phyloP scores from a whole-genome alignment of 1,284 basidiomycete genomes.

The Papiliotrema flavescens region DNA sequence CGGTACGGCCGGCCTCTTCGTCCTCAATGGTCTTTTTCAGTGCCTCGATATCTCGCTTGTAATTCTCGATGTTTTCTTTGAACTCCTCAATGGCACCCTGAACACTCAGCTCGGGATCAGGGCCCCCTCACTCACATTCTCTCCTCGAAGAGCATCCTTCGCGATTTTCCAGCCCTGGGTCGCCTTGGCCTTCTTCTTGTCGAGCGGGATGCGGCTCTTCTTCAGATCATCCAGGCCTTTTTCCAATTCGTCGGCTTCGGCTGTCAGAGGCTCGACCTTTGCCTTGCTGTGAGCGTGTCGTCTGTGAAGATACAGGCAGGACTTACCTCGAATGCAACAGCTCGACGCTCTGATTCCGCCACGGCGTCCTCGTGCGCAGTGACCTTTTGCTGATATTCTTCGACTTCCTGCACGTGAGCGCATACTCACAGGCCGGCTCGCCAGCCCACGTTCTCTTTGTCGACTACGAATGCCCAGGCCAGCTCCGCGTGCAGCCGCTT shows the following conservation, averaged over 20 bases:
- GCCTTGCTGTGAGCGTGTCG: no score
- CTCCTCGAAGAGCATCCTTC: neutral
- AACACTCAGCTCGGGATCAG: neutral
- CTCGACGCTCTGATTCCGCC: no score
- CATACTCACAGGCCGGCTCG: no score
- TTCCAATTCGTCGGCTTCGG: slow-evolving; percentile 3
- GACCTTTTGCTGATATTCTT: slow-evolving; percentile 9
- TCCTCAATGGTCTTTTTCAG: slow-evolving; percentile 18
- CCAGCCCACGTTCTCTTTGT: slow-evolving; percentile 60
- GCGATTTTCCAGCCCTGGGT: neutral
- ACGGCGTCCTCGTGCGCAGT: neutral
- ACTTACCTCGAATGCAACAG: no score
- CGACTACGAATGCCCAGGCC: slow-evolving; percentile 82
- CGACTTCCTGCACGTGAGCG: neutral
- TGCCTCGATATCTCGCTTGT: slow-evolving; percentile 10
- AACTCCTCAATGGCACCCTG: neutral
- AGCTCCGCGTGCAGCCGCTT: slow-evolving; percentile 56
- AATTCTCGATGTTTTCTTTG: neutral
- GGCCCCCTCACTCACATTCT: neutral
- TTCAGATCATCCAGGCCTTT: neutral
- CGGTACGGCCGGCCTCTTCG: neutral
- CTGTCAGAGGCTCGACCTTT: neutral
- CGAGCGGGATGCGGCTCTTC: neutral
- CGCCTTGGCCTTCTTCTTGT: neutral
- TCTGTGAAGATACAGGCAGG: no score